Evolutionary conservation across 1,139 yeast genomes (phyloP).

Genomic region (Hyphopichia fennica): DNA sequence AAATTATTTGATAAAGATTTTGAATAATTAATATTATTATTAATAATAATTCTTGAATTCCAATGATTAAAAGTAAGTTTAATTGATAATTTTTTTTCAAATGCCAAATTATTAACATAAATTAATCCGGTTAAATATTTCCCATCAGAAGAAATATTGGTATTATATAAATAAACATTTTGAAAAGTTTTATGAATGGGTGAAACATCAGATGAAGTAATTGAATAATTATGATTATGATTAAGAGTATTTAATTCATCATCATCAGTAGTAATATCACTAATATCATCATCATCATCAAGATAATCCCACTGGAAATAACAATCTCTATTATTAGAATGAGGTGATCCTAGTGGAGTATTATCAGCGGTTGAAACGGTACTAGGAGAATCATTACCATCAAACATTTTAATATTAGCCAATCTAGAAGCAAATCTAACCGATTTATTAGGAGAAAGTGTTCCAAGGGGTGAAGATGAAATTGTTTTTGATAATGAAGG

Average conservation of each 20-base stretch:
- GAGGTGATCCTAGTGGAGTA: slow-evolving; percentile 38
- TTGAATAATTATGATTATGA: neutral
- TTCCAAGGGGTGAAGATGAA: slow-evolving; percentile 22
- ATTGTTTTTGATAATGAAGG: slow-evolving; percentile 24
- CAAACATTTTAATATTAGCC: slow-evolving; percentile 41
- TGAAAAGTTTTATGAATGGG: neutral
- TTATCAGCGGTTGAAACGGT: slow-evolving; percentile 33
- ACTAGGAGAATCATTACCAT: slow-evolving; percentile 42
- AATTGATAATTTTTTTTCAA: slow-evolving; percentile 34
- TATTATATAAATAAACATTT: neutral
- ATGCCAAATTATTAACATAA: slow-evolving; percentile 38
- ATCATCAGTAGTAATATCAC: slow-evolving; percentile 10
- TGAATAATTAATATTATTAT: slow-evolving; percentile 22
- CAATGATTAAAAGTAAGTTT: slow-evolving; percentile 42
- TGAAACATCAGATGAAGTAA: neutral
- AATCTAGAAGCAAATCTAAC: slow-evolving; percentile 40
- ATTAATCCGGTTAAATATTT: slow-evolving; percentile 23
- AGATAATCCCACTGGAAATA: slow-evolving; percentile 11
- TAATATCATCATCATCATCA: slow-evolving; percentile 6
- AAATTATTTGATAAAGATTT: slow-evolving; percentile 25
- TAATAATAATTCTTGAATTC: slow-evolving; percentile 31
- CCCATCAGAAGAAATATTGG: neutral
- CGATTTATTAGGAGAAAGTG: slow-evolving; percentile 23
- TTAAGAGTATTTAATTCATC: slow-evolving; percentile 14
- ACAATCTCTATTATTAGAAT: slow-evolving; percentile 7